A percentile compares a stretch with the other conserved stretches of the same genome.
Conservation (phyloP, 257 asterid species). For the Solanum chmielewskii region DNA sequence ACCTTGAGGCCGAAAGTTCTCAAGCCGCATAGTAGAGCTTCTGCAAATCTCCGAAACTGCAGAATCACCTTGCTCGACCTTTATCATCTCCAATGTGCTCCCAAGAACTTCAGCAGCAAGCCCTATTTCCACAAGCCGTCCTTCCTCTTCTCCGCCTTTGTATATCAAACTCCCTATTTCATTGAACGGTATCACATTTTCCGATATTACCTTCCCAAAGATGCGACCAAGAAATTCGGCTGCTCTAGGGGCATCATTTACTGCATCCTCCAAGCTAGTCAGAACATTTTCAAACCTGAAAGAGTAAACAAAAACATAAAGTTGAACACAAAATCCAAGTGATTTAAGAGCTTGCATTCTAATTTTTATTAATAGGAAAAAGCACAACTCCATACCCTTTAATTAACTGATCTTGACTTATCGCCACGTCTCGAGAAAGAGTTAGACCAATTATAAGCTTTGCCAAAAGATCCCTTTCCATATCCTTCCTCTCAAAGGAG, state of each 20-base stretch:
- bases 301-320: background rate
- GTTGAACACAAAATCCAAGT: background rate
- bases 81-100: conserved; percentile 25
- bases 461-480: conserved; percentile 62
- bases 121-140: conserved; percentile 31
- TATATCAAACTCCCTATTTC: conserved; percentile 20
- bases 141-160: conserved; percentile 41
- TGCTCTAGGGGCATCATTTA: conserved; percentile 46
- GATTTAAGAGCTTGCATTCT: background rate
- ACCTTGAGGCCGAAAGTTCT: conserved; percentile 29
- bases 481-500: conserved; percentile 86
- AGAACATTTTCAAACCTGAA: conserved; percentile 32
- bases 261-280: conserved; percentile 30
- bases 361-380: background rate
- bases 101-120: conserved; percentile 42
- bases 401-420: conserved; percentile 57
- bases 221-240: conserved; percentile 35
- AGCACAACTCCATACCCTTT: conserved; percentile 47
- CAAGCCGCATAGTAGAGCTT: conserved; percentile 14
- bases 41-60: conserved; percentile 8
- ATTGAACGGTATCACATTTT: conserved; percentile 12
- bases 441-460: conserved; percentile 59
- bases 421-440: conserved; percentile 31
- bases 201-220: conserved; percentile 21
- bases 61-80: conserved; percentile 22